Evolutionary conservation across 2,329 filamentous ascomycete species (phyloP), one percentile per base, ranked within the genome.

Genomic region (Beauveria rudraprayagi): DNA sequence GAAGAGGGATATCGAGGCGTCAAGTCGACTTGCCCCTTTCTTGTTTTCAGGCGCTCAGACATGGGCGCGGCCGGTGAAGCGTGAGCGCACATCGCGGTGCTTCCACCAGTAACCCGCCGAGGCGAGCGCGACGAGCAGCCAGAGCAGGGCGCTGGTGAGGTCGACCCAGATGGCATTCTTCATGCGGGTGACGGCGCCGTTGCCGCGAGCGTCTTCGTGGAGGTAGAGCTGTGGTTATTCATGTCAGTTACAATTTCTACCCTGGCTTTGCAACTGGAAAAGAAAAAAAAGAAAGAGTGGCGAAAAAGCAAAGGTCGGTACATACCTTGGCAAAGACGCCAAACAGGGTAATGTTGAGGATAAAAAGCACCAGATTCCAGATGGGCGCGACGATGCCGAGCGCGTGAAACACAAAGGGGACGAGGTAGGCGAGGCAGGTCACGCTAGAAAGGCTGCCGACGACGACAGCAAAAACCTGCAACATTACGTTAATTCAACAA

Each of bases 161-260:
- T 93, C 89, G 51, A 96, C 80, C 89, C 90, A 96, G 17, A 94
- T 90, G 5, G 91, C 90, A 70, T 87, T 86, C 77, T 92, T 91
- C 91, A 96, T 96, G 61, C 90, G 82, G 66, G 79, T 76, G 61
- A 93, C 81, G 55, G 81, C 85, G 46, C 68, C 67, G 70, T 90
- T 81, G 16, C 85, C 86, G 70, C 88, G 78, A 0, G 86, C 72
- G 62, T 91, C 72, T 68, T 86, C 86, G 59, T 83, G 74, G 70
- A 96, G 89, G 78, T 88, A 96, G 80, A 93, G 76, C 75, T 80
- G 64, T 44, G 24, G 26, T 41, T 44, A 14, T 14, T 16, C 28
- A 26, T 24, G 30, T 19, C 41, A 43, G 41, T 8, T 19, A n/a
- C 41, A n/a, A 8, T 7, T 19, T 10, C 2, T 14, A 28, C 17